phyloP scores from a whole-genome alignment of 176 grass and related monocot species.

The Musa troglodytarum region DNA sequence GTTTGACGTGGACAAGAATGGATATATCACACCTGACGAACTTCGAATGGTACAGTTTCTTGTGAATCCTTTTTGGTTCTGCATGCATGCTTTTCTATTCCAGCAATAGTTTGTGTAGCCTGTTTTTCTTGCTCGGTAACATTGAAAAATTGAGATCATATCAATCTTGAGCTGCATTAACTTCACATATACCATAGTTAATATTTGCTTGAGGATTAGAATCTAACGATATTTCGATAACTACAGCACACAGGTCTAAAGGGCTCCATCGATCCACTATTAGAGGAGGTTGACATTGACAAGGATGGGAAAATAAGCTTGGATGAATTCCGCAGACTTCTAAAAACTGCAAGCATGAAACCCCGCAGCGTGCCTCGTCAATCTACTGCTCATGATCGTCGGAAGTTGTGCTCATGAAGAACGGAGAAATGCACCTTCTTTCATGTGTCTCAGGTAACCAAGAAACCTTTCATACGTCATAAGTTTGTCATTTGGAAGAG shows the following conservation, averaged over 20 bases:
- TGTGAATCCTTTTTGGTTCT: not conserved
- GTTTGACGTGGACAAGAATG: slow-evolving; percentile 83
- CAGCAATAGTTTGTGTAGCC: not conserved
- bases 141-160: not conserved
- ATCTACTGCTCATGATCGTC: not conserved
- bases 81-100: not conserved
- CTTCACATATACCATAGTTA: not conserved
- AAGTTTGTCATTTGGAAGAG: not conserved
- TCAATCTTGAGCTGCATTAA: not conserved
- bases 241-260: slow-evolving; percentile 71
- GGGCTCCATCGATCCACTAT: slow-evolving; percentile 71
- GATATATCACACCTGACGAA: slow-evolving; percentile 92
- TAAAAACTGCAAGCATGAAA: slow-evolving; percentile 88
- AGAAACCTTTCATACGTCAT: not conserved
- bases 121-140: too few relatives aligned
- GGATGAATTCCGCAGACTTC: slow-evolving; percentile 80
- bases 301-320: slow-evolving; percentile 94
- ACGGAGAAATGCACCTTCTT: not conserved
- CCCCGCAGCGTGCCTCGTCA: slow-evolving; percentile 46
- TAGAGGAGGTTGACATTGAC: slow-evolving; percentile 90
- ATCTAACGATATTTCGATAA: slow-evolving; percentile 10
- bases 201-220: not conserved
- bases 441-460: not conserved
- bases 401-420: not conserved
- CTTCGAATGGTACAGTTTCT: slow-evolving; percentile 55